Conservation (phyloP, 805 yeast species). For the Yarrowia sp. region DNA sequence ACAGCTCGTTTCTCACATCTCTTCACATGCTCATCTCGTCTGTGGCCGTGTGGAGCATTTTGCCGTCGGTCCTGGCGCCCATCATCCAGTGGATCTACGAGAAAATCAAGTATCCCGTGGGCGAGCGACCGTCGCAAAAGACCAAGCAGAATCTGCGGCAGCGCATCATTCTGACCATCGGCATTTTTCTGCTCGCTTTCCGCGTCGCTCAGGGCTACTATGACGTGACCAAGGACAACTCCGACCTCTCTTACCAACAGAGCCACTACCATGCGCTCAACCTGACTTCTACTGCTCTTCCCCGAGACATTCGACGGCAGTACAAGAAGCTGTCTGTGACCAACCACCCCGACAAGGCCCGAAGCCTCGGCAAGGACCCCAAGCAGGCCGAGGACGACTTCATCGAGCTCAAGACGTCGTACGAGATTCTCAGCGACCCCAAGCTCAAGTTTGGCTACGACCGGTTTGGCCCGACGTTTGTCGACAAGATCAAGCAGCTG, state of each 20-base stretch:
- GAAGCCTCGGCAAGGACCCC: conserved; percentile 29
- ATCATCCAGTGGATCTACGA: conserved; percentile 32
- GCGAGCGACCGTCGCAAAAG: conserved; percentile 1
- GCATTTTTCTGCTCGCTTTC: conserved; percentile 31
- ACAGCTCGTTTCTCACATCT: neutral
- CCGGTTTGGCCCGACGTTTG: conserved; percentile 73
- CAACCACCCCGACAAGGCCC: conserved; percentile 41
- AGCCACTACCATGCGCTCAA: conserved; percentile 33
- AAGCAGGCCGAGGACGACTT: conserved; percentile 31
- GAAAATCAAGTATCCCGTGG: conserved; percentile 23
- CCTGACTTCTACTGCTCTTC: conserved; percentile 30
- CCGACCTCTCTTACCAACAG: conserved; percentile 16
- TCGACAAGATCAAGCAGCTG: conserved; percentile 27
- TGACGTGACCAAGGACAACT: conserved; percentile 28
- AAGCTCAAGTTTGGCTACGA: conserved; percentile 80
- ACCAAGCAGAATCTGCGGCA: conserved; percentile 23
- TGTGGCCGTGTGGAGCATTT: conserved; percentile 13
- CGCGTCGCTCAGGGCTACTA: conserved; percentile 31
- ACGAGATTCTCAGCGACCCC: conserved; percentile 71
- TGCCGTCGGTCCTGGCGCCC: conserved; percentile 26
- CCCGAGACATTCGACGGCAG: conserved; percentile 30
- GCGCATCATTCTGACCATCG: conserved; percentile 30
- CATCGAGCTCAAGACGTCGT: conserved; percentile 65
- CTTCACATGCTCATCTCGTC: conserved; percentile 20
- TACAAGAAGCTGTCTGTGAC: conserved; percentile 34